Conservation (phyloP, 208 protist species). For the Leishmania arabica region DNA sequence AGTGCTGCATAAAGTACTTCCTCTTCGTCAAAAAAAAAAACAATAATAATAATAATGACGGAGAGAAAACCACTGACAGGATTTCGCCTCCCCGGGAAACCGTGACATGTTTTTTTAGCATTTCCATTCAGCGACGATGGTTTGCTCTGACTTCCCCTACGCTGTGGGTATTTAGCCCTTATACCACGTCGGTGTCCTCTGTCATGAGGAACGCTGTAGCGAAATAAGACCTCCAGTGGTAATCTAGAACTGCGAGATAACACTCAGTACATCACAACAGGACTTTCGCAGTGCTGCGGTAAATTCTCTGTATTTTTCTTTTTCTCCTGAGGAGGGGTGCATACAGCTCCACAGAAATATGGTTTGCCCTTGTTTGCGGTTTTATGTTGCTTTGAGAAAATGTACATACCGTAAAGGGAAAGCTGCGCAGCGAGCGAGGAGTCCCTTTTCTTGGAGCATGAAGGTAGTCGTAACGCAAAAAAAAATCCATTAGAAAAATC, state of each 20-base stretch:
- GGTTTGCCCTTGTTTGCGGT: neutral
- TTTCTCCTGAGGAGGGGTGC: neutral
- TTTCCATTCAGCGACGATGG: neutral
- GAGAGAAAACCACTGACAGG: neutral
- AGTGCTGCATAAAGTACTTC: neutral
- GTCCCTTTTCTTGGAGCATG: constrained; percentile 5
- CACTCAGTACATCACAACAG: neutral
- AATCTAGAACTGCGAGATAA: neutral
- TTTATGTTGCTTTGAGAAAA: neutral
- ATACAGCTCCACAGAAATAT: neutral
- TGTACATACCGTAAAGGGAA: neutral
- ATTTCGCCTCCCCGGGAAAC: neutral
- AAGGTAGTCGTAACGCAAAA: constrained; percentile 15
- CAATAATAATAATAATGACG: neutral
- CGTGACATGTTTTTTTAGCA: neutral
- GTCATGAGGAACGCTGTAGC: too few relatives aligned
- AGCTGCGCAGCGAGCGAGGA: neutral
- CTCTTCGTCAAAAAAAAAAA: neutral
- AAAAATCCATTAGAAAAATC: constrained; percentile 15
- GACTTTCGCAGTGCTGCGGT: neutral
- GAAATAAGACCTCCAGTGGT: neutral
- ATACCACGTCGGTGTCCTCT: neutral
- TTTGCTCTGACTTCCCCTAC: neutral
- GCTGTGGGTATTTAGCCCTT: neutral
- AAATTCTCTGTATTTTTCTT: neutral